Evolutionary conservation across 2,329 filamentous ascomycete genomes (phyloP).

Genomic region (Tolypocladium tundrense): DNA sequence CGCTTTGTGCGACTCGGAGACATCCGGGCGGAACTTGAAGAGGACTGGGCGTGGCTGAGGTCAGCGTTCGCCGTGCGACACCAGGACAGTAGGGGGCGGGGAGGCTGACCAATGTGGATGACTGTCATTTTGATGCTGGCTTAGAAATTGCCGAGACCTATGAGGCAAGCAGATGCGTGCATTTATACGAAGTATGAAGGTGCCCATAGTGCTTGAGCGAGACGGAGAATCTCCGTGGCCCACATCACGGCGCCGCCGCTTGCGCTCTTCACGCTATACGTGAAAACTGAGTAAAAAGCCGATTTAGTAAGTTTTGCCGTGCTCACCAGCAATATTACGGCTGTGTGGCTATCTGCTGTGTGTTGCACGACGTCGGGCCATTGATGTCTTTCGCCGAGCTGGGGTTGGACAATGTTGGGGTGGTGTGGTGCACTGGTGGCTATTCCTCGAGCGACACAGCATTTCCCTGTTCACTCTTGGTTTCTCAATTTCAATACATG

Average conservation of each 20-base stretch:
- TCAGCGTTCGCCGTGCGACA: neutral
- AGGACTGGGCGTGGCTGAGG: slow-evolving; percentile 24
- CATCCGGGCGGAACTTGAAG: slow-evolving; percentile 36
- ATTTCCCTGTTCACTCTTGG: too few relatives aligned
- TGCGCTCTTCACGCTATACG: neutral
- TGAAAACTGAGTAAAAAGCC: neutral
- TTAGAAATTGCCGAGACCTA: neutral
- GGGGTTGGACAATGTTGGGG: too few relatives aligned
- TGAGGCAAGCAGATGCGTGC: neutral
- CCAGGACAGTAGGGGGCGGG: neutral
- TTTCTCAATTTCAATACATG: too few relatives aligned
- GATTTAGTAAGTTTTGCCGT: neutral
- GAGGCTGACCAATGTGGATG: slow-evolving; percentile 21
- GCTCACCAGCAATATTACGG: too few relatives aligned
- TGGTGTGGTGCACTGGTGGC: too few relatives aligned
- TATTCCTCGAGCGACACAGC: too few relatives aligned
- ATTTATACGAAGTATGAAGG: too few relatives aligned
- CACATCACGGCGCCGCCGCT: neutral
- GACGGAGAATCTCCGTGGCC: neutral
- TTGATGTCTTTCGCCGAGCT: neutral
- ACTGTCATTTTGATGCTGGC: slow-evolving; percentile 17
- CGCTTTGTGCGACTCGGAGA: slow-evolving; percentile 29
- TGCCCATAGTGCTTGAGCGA: neutral
- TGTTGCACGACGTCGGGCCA: neutral
- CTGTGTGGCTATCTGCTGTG: neutral